Evolutionary conservation across 2,329 filamentous ascomycete species (phyloP), one percentile per base, ranked within the genome.

Genomic region (Raffaelea albimanens): DNA sequence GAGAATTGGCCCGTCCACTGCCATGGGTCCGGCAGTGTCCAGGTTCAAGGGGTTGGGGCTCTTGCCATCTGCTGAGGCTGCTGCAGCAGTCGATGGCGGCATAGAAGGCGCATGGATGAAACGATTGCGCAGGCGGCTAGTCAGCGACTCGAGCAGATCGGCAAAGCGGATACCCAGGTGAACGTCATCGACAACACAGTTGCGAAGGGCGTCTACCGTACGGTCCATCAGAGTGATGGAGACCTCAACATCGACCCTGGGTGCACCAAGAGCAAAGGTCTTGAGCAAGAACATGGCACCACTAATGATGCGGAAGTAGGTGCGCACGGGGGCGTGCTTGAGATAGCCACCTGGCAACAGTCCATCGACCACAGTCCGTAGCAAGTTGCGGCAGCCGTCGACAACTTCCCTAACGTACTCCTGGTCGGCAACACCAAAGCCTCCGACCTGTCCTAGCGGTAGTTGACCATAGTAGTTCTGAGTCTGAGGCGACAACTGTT

Each of bases 81-180:
- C 18, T 7, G 34, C 34, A 5, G 14, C 34, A 16, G 34, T 38
- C 5, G 34, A 16, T 25, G 25, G 25, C 3, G 57, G 64, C 51
- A 69, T 66, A 4, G 71, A 70, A 5, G 78, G 76, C 53, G 67
- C 83, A 65, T 72, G 85, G 61, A 80, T 88, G 57, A 93, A 87
- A 7, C 85, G 77, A 55, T 82, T 81, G 46, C 85, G 78, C 52
- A 91, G 72, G 21, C 85, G 76, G 51, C 82, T 82, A 0, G 85
- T 89, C 38, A 93, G 67, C 1, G 83, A 86, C 57, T 89, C 82
- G n/a, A 91, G 76, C 43, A 91, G 75, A 57, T 90, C 85, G 18
- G 87, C 85, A 57, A 93, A 93, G 8, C 86, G 78, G 50, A 85
- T 88, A n/a, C 84, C 86, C 4, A 93, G 73, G 61, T 93, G 87